These are phyloP conservation scores for Tetratostichococcus sp. DNA, from an alignment of 139 green algal genomes.

Conservation along the genomic window DNA sequence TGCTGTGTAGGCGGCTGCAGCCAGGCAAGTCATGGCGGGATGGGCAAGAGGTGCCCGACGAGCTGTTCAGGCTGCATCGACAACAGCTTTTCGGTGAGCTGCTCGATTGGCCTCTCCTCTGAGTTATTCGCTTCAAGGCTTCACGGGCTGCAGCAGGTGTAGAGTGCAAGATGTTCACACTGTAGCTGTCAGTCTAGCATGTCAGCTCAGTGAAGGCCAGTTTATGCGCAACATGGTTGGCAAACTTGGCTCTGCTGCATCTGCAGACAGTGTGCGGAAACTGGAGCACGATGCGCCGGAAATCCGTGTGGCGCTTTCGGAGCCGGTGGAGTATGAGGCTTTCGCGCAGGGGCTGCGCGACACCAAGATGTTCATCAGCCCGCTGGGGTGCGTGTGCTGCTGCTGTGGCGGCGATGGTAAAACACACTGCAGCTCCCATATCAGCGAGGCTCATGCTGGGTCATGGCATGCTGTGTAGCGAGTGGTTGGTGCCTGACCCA, in stretches of 20 bases:
- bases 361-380: slow-evolving; percentile 6
- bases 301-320: background rate
- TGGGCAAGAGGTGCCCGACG: background rate
- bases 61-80: background rate
- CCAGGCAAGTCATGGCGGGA: background rate
- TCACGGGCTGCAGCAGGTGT: too few species aligned
- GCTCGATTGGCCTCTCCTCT: background rate
- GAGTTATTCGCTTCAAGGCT: too few species aligned
- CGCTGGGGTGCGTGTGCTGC: background rate
- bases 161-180: too few species aligned
- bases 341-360: background rate
- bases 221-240: too few species aligned
- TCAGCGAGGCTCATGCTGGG: too few species aligned
- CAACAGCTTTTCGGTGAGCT: background rate
- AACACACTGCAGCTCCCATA: too few species aligned
- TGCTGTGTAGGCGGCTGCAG: background rate
- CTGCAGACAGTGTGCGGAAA: background rate
- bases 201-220: too few species aligned
- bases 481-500: too few species aligned
- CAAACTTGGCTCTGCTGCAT: too few species aligned
- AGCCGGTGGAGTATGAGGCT: background rate
- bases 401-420: too few species aligned
- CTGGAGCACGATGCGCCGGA: background rate
- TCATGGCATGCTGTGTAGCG: too few species aligned
- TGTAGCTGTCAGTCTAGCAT: too few species aligned